Evolutionary conservation across 148 eudicot genomes (phyloP), one percentile per base, ranked within the genome.

Genomic region (Agrostemma githago): DNA sequence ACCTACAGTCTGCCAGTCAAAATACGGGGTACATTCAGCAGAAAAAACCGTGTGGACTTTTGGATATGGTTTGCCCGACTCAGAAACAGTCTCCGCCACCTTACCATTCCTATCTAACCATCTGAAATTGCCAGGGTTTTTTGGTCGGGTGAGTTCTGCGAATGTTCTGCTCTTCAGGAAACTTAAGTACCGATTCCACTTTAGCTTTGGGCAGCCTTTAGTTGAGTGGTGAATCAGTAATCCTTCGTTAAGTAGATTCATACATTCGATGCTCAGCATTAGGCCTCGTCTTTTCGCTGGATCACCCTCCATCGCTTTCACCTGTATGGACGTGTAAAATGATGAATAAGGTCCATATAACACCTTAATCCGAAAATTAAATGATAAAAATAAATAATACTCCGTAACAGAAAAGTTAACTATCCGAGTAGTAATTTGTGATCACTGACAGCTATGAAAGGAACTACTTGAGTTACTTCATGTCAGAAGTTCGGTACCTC

Each of bases 1-100:
- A 19, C 98, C 97, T 51, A 95, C 89, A 60, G 98, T 95, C 76
- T 95, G 98, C 98, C 98, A 95, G 85, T 95, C 98, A 70, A 92
- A 95, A 79, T 95, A 92, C 5, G 93, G 80, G n/a, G 86, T 76
- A 82, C 98, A 95, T 78, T 95, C 98, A 44, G 97, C 84, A 58
- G 98, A 95, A 74, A 95, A 95, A 40, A 95, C 60, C 0, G 98
- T 95, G 78, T 95, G 98, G 67, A 92, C 87, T 78, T 85, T 92
- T 5, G 98, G 89, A 72, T 77, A 40, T 8, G 88, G 79, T 73
- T 81, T 84, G 68, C 38, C 84, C 66, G 86, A 78, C 74, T 86
- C 83, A 74, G 73, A 82, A 79, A 63, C 78, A 64, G 39, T 72
- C 77, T 82, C 81, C 63, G 76, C 72, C 70, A 58, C 77, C 66